These are phyloP conservation scores for Oidiodendron maius DNA, from an alignment of 495 filamentous ascomycete genomes.

Conservation along the genomic window DNA sequence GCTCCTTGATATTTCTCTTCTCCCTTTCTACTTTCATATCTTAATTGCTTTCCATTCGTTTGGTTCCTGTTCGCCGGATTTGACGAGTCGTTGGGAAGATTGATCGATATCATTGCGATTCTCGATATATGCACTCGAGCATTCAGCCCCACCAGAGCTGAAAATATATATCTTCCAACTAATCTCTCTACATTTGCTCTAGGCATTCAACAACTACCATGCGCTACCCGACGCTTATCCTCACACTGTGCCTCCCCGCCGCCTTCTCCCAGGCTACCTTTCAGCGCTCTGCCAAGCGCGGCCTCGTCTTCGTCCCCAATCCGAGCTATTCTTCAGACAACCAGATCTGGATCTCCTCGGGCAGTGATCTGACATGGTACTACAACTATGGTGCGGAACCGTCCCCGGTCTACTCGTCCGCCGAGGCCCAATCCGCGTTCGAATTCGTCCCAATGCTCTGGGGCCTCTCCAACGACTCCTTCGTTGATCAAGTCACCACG, in stretches of 20 bases:
- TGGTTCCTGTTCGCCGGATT: too few species aligned
- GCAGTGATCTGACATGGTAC: conserved; percentile 68
- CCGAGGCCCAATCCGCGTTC: conserved; percentile 37
- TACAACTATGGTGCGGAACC: conserved; percentile 64
- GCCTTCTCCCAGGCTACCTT: conserved; percentile 25
- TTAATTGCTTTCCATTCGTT: too few species aligned
- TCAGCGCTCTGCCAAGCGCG: conserved; percentile 56
- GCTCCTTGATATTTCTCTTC: too few species aligned
- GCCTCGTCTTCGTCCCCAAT: conserved; percentile 58
- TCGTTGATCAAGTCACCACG: conserved; percentile 44
- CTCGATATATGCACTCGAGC: too few species aligned
- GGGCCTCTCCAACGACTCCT: conserved; percentile 41
- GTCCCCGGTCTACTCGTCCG: conserved; percentile 36
- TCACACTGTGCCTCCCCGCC: conserved; percentile 8
- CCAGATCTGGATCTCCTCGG: conserved; percentile 46
- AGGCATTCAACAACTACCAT: too few species aligned
- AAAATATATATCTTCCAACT: too few species aligned
- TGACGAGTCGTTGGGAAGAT: too few species aligned
- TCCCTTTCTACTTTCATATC: too few species aligned
- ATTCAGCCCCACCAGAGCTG: too few species aligned
- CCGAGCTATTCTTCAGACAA: conserved; percentile 46
- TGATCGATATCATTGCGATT: too few species aligned
- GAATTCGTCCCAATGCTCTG: conserved; percentile 81
- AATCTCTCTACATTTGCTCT: background rate
- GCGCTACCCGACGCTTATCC: background rate